Conservation (phyloP, 176 grass and related monocot genomes). For the Tillandsia fasciculata region DNA sequence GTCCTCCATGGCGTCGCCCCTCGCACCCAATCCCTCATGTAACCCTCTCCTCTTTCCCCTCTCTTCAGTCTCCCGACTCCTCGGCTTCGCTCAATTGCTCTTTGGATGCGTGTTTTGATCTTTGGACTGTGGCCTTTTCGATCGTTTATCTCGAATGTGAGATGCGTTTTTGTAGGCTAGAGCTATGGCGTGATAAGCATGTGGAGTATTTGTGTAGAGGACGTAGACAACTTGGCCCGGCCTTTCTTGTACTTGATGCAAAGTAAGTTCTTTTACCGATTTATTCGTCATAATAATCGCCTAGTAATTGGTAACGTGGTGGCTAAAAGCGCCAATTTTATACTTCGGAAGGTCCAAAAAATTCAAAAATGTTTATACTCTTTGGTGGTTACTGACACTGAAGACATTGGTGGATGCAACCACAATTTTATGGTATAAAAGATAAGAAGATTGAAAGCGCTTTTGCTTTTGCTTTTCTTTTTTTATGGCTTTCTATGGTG, state of each 20-base stretch:
- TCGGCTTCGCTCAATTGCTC: background rate
- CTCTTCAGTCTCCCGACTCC: background rate
- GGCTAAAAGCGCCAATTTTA: too few species aligned
- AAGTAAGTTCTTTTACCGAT: slow-evolving; percentile 27
- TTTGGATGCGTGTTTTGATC: background rate
- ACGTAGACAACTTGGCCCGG: slow-evolving; percentile 43
- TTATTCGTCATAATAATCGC: background rate
- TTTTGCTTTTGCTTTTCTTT: too few species aligned
- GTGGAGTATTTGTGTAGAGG: slow-evolving; percentile 55
- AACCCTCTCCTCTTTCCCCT: slow-evolving; percentile 6
- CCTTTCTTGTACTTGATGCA: slow-evolving; percentile 77
- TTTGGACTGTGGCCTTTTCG: background rate
- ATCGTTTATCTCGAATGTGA: background rate
- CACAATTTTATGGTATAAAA: too few species aligned
- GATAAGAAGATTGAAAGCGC: too few species aligned
- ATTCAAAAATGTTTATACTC: too few species aligned
- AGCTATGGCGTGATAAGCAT: slow-evolving; percentile 70
- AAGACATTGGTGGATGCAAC: too few species aligned
- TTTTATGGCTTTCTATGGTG: too few species aligned
- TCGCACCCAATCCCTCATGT: slow-evolving; percentile 49
- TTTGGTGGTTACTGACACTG: too few species aligned
- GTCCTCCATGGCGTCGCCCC: slow-evolving; percentile 35
- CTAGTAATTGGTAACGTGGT: too few species aligned
- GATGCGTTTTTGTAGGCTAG: slow-evolving; percentile 43
- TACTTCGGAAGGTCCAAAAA: too few species aligned